These are phyloP conservation scores for Gymnopilus dilepis DNA, from an alignment of 768 basidiomycete species.

Conservation along the genomic window DNA sequence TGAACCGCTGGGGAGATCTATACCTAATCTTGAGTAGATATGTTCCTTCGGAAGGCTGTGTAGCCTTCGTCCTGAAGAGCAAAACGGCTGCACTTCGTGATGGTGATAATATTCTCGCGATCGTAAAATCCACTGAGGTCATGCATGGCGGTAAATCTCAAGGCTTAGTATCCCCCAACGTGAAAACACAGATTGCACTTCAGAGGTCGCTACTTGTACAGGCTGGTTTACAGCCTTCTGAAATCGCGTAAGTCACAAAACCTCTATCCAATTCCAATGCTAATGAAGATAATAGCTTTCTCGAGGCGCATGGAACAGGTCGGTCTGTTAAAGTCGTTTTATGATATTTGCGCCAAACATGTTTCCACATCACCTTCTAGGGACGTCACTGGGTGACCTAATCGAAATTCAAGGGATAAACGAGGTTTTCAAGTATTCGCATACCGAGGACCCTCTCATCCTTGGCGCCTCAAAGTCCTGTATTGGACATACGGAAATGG, in stretches of 20 bases:
- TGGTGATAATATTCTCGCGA: conserved; percentile 32
- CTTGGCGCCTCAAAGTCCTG: conserved; percentile 34
- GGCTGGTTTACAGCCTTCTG: conserved; percentile 26
- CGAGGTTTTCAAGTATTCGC: conserved; percentile 29
- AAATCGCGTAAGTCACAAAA: conserved; percentile 32
- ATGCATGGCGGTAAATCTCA: conserved; percentile 36
- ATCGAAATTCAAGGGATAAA: conserved; percentile 39
- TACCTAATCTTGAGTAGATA: conserved; percentile 24
- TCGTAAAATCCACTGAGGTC: conserved; percentile 32
- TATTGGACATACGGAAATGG: conserved; percentile 35
- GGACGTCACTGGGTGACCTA: conserved; percentile 37
- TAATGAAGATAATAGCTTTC: conserved; percentile 24
- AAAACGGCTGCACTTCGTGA: conserved; percentile 33
- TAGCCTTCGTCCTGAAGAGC: conserved; percentile 36
- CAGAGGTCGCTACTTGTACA: conserved; percentile 28
- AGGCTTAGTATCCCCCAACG: conserved; percentile 36
- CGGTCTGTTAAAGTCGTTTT: not conserved
- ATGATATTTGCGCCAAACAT: not conserved
- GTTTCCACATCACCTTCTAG: conserved; percentile 14
- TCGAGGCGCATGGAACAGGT: conserved; percentile 40
- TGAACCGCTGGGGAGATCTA: not conserved
- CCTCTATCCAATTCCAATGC: not conserved
- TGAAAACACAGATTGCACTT: conserved; percentile 28
- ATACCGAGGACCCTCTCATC: conserved; percentile 27
- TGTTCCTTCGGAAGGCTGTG: conserved; percentile 35